Conservation (phyloP, 768 basidiomycete genomes). For the Podaxis mareebaensis region DNA sequence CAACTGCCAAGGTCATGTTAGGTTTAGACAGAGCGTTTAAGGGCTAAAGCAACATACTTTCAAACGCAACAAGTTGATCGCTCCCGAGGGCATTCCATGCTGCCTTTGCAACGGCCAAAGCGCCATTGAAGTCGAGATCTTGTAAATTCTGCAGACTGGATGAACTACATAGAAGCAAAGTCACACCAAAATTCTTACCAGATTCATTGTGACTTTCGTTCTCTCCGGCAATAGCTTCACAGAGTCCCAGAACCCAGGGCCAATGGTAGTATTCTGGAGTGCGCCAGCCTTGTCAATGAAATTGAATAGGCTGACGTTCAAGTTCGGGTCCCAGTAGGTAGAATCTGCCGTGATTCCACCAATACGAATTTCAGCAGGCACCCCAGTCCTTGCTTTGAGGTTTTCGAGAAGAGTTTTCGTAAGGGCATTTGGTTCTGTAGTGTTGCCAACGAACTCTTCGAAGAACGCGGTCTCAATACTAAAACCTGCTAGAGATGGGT, state of each 20-base stretch:
- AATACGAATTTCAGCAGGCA: conserved; percentile 48
- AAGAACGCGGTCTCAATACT: conserved; percentile 58
- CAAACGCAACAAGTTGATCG: conserved; percentile 41
- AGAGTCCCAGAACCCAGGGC: conserved; percentile 50
- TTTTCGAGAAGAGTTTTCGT: conserved; percentile 47
- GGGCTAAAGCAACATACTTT: conserved; percentile 36
- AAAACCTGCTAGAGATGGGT: conserved; percentile 50
- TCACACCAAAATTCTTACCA: conserved; percentile 30
- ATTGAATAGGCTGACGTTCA: conserved; percentile 40
- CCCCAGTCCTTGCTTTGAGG: conserved; percentile 43
- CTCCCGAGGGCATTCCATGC: conserved; percentile 36
- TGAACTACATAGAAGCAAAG: not conserved
- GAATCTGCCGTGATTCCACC: conserved; percentile 59
- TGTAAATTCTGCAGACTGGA: conserved; percentile 40
- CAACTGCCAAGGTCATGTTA: conserved; percentile 33
- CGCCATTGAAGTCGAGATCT: conserved; percentile 42
- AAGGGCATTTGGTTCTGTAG: conserved; percentile 40
- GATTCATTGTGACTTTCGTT: conserved; percentile 48
- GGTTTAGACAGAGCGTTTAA: not conserved
- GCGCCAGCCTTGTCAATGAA: conserved; percentile 44
- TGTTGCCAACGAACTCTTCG: conserved; percentile 50
- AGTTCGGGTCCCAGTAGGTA: conserved; percentile 46
- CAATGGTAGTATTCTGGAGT: conserved; percentile 52
- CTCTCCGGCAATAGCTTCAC: conserved; percentile 44
- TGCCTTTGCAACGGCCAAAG: conserved; percentile 44